These are phyloP conservation scores for Phialophora chinensis DNA, from an alignment of 2,329 filamentous ascomycete species.

Conservation along the genomic window DNA sequence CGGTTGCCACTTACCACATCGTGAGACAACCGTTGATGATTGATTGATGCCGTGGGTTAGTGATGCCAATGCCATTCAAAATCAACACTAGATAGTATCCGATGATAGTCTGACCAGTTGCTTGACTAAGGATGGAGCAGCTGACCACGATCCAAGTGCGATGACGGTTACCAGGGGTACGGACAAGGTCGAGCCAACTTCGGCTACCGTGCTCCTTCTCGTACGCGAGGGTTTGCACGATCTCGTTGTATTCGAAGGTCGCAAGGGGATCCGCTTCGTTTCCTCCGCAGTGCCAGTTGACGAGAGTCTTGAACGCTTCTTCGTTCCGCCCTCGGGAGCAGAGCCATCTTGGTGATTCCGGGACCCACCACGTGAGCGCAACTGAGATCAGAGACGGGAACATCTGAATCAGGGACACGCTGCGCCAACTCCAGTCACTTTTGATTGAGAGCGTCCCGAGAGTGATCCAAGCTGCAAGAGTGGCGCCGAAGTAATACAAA, in stretches of 20 bases:
- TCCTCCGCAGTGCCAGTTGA: slow-evolving; percentile 43
- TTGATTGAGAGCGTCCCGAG: slow-evolving; percentile 24
- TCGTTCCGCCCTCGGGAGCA: slow-evolving; percentile 41
- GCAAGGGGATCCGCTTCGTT: slow-evolving; percentile 26
- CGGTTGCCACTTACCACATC: slow-evolving; percentile 12
- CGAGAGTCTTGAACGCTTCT: slow-evolving; percentile 42
- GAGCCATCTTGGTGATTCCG: slow-evolving; percentile 70
- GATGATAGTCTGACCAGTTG: slow-evolving; percentile 43
- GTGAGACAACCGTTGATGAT: slow-evolving; percentile 48
- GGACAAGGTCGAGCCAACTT: slow-evolving; percentile 27
- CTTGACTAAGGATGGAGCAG: slow-evolving; percentile 19
- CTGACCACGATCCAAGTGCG: slow-evolving; percentile 22
- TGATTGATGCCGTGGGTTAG: slow-evolving; percentile 44
- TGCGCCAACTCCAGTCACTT: slow-evolving; percentile 27
- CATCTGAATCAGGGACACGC: slow-evolving; percentile 26
- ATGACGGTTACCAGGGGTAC: slow-evolving; percentile 24
- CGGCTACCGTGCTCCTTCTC: slow-evolving; percentile 26
- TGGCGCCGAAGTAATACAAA: slow-evolving; percentile 27
- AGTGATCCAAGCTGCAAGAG: slow-evolving; percentile 25
- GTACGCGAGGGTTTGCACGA: slow-evolving; percentile 23
- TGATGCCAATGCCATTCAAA: slow-evolving; percentile 47
- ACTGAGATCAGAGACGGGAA: slow-evolving; percentile 26
- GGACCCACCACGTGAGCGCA: slow-evolving; percentile 56
- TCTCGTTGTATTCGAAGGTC: slow-evolving; percentile 27
- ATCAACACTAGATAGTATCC: slow-evolving; percentile 47